Conservation (phyloP, 164 flowering plant species). For the Cinnamomum micranthum region DNA sequence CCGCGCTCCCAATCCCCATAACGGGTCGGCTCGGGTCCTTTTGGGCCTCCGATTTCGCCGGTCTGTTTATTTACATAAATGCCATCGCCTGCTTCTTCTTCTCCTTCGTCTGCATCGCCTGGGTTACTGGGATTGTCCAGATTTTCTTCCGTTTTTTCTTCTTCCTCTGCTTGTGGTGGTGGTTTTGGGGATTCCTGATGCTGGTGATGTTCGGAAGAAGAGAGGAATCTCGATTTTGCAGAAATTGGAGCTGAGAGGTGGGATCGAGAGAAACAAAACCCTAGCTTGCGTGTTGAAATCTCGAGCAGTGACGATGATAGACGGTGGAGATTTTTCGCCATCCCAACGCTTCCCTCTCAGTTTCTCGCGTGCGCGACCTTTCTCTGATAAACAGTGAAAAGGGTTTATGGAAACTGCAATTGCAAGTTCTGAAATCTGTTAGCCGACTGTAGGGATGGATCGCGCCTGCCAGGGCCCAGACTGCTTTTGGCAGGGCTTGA, state of each 20-base stretch:
- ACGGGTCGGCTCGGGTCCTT: conserved; percentile 20
- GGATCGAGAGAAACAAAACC: conserved; percentile 1
- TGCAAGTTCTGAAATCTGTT: too few relatives aligned
- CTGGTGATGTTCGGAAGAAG: neutral
- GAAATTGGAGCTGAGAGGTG: neutral
- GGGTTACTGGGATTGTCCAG: neutral
- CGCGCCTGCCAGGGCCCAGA: too few relatives aligned
- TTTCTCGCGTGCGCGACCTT: too few relatives aligned
- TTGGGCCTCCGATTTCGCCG: conserved; percentile 15
- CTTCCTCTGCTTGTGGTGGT: neutral
- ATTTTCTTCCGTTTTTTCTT: neutral
- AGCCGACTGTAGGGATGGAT: too few relatives aligned
- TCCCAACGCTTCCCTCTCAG: neutral
- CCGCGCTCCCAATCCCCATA: conserved; percentile 56
- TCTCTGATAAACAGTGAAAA: too few relatives aligned
- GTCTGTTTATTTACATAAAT: conserved; percentile 24
- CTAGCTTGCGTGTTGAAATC: conserved; percentile 6
- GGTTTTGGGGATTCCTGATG: neutral
- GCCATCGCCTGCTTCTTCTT: conserved; percentile 1
- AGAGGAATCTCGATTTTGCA: neutral
- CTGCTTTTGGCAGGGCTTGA: too few relatives aligned
- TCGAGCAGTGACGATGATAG: conserved; percentile 13
- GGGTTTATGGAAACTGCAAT: too few relatives aligned
- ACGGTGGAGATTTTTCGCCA: conserved; percentile 21
- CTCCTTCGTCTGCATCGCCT: neutral